These are phyloP conservation scores for Cyanodermella asteris DNA, from an alignment of 2,329 filamentous ascomycete species.

Conservation along the genomic window DNA sequence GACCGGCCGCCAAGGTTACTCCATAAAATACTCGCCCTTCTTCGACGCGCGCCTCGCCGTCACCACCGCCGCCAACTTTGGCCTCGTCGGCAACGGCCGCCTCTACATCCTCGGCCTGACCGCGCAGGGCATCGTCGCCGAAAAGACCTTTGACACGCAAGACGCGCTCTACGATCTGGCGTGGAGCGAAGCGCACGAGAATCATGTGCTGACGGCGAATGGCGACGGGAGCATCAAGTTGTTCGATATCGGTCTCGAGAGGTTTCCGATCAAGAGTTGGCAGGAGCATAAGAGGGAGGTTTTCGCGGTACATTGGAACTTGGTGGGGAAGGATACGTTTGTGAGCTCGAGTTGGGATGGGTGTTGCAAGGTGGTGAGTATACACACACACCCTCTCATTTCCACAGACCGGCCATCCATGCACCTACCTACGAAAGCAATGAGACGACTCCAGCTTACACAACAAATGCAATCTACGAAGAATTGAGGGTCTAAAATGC, in stretches of 20 bases:
- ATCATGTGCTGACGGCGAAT: slow-evolving; percentile 70
- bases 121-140: slow-evolving; percentile 57
- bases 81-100: slow-evolving; percentile 85
- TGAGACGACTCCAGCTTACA: background rate
- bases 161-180: slow-evolving; percentile 87
- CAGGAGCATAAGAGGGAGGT: slow-evolving; percentile 85
- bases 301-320: slow-evolving; percentile 82
- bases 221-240: slow-evolving; percentile 91
- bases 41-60: slow-evolving; percentile 89
- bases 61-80: slow-evolving; percentile 81
- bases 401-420: slow-evolving; percentile 1
- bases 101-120: slow-evolving; percentile 70
- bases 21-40: slow-evolving; percentile 95
- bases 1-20: slow-evolving; percentile 84
- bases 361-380: slow-evolving; percentile 77
- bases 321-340: slow-evolving; percentile 76
- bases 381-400: slow-evolving; percentile 9
- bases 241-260: slow-evolving; percentile 60
- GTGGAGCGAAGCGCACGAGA: slow-evolving; percentile 93
- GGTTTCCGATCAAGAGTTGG: slow-evolving; percentile 81
- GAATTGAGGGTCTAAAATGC: no score
- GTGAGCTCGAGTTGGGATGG: slow-evolving; percentile 90
- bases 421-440: slow-evolving; percentile 1
- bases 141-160: slow-evolving; percentile 92
- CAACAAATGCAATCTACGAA: background rate